Evolutionary conservation across 2,329 filamentous ascomycete species (phyloP), one percentile per base, ranked within the genome.

Genomic region (Colletotrichum kahawae): DNA sequence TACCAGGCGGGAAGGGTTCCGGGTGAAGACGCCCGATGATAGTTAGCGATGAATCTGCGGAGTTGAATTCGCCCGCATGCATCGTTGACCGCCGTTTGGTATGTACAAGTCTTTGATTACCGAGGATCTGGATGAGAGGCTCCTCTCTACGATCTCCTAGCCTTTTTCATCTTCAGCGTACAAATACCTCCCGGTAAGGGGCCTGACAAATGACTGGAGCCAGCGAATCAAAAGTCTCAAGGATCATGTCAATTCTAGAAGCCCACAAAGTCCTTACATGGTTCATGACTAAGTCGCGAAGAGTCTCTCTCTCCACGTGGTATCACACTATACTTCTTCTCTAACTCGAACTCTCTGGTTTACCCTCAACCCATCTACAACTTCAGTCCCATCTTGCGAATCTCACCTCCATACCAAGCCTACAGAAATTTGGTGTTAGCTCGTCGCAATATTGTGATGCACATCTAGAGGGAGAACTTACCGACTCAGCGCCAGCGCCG

Each of bases 401-500:
- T 75, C 31, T 63, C 31, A 18, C 60, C 56, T 7, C 54, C 4
- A 29, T 76, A 76, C 75, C 71, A 76, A 8, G 67, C 31, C 75
- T 76, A 27, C 9, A 1, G 12, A 48, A 18, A 12, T 12, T 21
- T 21, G 21, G 10, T 16, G 14, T 5, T 0, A 6, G 14, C 36
- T 48, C 13, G 71, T 38, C 7, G 29, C 16, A 10, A 60, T 8
- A 1, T 7, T 14, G 8, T 13, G 16, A n/a, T 10, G 31, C 21
- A 18, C 6, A 14, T 5, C 3, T 4, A 33, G 4, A 60, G 10
- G 8, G 1, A 16, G 4, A 36, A 78, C 79, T 76, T 56, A 80
- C 79, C 54, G 69, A 76, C 51, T 79, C 79, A 18, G 76, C 73
- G 14, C 79, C 79, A 7, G 78, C 78, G 13, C 79, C 79, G 2